These are phyloP conservation scores for Phoma sp. DNA, from an alignment of 2,329 filamentous ascomycete genomes.

Conservation along the genomic window DNA sequence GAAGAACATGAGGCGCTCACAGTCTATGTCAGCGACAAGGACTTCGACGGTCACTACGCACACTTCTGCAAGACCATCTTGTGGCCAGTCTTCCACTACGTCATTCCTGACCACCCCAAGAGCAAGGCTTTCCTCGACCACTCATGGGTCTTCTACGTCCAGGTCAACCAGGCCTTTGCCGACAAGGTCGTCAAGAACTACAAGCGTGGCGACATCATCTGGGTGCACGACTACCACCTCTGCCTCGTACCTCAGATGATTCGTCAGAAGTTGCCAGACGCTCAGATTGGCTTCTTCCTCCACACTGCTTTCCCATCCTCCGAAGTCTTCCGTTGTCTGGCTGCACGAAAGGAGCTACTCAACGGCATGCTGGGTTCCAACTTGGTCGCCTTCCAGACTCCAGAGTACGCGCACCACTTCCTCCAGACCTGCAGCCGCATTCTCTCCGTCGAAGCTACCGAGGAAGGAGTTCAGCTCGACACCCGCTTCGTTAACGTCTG, in stretches of 20 bases:
- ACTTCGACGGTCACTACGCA: slow-evolving; percentile 92
- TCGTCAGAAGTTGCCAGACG: slow-evolving; percentile 86
- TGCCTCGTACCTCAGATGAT: slow-evolving; percentile 89
- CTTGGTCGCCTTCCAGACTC: slow-evolving; percentile 89
- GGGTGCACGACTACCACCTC: slow-evolving; percentile 96
- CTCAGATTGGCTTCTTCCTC: slow-evolving; percentile 94
- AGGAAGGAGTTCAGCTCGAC: slow-evolving; percentile 86
- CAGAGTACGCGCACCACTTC: slow-evolving; percentile 93
- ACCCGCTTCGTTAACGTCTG: slow-evolving; percentile 92
- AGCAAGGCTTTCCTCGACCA: slow-evolving; percentile 98
- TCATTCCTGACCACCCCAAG: slow-evolving; percentile 96
- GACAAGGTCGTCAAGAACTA: slow-evolving; percentile 89
- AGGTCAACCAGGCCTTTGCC: slow-evolving; percentile 90
- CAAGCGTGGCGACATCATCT: slow-evolving; percentile 91
- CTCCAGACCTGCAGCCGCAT: slow-evolving; percentile 93
- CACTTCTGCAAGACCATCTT: slow-evolving; percentile 98
- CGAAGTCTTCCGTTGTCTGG: slow-evolving; percentile 91
- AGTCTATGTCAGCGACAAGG: slow-evolving; percentile 86
- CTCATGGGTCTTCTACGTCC: slow-evolving; percentile 93
- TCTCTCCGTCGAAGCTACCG: slow-evolving; percentile 86
- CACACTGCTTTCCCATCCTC: slow-evolving; percentile 96
- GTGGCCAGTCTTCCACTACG: slow-evolving; percentile 98
- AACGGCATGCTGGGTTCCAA: slow-evolving; percentile 94
- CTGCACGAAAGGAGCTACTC: slow-evolving; percentile 83
- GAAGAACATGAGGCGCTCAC: slow-evolving; percentile 82